Base-by-base conservation (phyloP, 2,329 filamentous ascomycete species). In the Cordyceps cateniannulata region DNA sequence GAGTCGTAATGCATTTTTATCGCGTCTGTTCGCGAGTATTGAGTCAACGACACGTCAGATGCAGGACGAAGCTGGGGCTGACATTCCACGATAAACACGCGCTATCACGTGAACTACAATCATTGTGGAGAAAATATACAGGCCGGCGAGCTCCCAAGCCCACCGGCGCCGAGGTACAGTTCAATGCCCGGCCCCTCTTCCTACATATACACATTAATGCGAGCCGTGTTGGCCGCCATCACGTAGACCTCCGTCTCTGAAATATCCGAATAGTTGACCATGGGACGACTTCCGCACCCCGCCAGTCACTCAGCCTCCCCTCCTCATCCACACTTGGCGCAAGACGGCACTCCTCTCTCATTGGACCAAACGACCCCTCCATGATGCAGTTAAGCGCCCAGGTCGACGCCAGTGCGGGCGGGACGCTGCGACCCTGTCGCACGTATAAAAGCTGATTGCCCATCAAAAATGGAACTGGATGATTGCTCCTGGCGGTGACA, bases 311-410 rank as follows among this genome's bases (percentile, higher is more conserved):
- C 27, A 8, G 27, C 27, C 27, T 29, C 27, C 27, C 27, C 27
- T 29, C 32, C 32, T 12, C 32, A 35, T 35, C 10, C 32, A 14
- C 32, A 35, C 32, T 12, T 35, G 32, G 32, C 32, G 32, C 32
- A 35, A 35, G 3, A 14, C 32, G 4, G 32, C 45, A 29, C 47
- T 24, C 27, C 45, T 50, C 63, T 60, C 61, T 62, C 59, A 65
- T 63, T 62, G 65, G 65, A 48, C 53, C 8, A 22, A 22, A 51
- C 24, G 45, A 56, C 59, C 59, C 53, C 59, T 51, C 52, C 47
- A 61, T 45, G 42, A 57, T 61, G 66, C 63, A 63, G 64, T 65
- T 70, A 70, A 70, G 69, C 69, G 69, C 69, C 69, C 68, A 69
- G 65, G 57, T 65, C 62, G 58, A 67, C 63, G 64, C 62, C 67